Evolutionary conservation across 2,329 filamentous ascomycete species (phyloP), one percentile per base, ranked within the genome.

Genomic region (Delphinella strobiligena): DNA sequence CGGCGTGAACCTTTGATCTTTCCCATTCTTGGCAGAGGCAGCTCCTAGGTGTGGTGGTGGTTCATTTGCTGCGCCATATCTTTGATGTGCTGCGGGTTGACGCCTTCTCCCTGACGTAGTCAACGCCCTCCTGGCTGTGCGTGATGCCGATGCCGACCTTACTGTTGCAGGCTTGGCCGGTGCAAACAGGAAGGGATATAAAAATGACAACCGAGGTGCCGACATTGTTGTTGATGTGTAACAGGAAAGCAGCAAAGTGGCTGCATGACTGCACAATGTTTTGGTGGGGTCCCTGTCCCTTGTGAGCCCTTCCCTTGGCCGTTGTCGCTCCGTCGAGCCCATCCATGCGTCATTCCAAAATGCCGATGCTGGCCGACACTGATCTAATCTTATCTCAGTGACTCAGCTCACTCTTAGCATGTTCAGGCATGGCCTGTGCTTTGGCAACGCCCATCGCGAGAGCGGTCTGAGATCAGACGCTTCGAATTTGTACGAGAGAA

Each of bases 21-120:
- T n/a, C n/a, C n/a, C n/a, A n/a, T n/a, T n/a, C n/a, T n/a, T n/a
- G n/a, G n/a, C n/a, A n/a, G n/a, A n/a, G 18, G 49, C 48, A 5
- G 48, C 49, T 39, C 47, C 45, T 4, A 64, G 50, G 42, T 65
- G 58, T 0, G 61, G 56, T 5, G 60, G 57, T 3, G 65, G 65
- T 45, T 68, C 61, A 34, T 67, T 65, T 1, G 66, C 66, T 11
- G 60, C 62, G 18, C 67, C 67, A 54, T 69, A 69, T 30, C 66
- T 61, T 40, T 64, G 57, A 8, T 44, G 44, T 49, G 50, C 44
- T 41, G 57, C 44, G 50, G 54, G 31, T 3, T 32, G 34, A 30
- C 32, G 36, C 50, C 49, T 55, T 34, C 49, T 53, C 32, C 54
- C 24, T 10, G 56, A 54, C 22, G 59, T 49, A 34, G 59, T 51